Conservation (phyloP, 2,329 filamentous ascomycete genomes). For the Phaeosphaeriaceae sp. region DNA sequence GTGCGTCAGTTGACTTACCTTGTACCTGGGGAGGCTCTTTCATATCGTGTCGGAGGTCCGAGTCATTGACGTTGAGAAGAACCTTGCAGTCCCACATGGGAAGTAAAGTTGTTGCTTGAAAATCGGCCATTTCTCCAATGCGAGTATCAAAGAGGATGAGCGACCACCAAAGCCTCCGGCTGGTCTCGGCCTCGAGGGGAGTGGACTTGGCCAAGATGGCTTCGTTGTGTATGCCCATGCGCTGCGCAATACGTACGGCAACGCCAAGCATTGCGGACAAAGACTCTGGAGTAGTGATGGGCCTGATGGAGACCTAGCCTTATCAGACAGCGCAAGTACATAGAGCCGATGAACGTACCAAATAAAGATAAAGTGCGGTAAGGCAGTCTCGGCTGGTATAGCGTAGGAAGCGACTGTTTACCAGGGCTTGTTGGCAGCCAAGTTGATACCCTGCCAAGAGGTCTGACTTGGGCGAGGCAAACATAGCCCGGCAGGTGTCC, state of each 20-base stretch:
- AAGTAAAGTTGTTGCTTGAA: slow-evolving; percentile 57
- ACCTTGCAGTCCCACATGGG: slow-evolving; percentile 55
- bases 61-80: slow-evolving; percentile 61
- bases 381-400: slow-evolving; percentile 63
- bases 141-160: slow-evolving; percentile 65
- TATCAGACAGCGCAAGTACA: slow-evolving; percentile 31
- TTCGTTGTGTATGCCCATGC: slow-evolving; percentile 67
- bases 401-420: slow-evolving; percentile 61
- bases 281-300: slow-evolving; percentile 52
- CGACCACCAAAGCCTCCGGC: slow-evolving; percentile 67
- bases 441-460: slow-evolving; percentile 64
- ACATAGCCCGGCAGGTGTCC: slow-evolving; percentile 58
- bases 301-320: slow-evolving; percentile 63
- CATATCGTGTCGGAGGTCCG: slow-evolving; percentile 51
- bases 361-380: slow-evolving; percentile 61
- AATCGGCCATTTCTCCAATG: slow-evolving; percentile 59
- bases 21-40: slow-evolving; percentile 48
- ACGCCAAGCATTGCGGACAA: slow-evolving; percentile 64
- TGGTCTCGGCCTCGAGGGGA: slow-evolving; percentile 65
- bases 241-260: slow-evolving; percentile 64
- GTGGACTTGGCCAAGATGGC: slow-evolving; percentile 55
- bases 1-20: slow-evolving; percentile 60
- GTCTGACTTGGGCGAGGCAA: slow-evolving; percentile 60
- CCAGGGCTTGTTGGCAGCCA: slow-evolving; percentile 66
- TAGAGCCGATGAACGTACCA: slow-evolving; percentile 47